Evolutionary conservation across 192 early-diverging fungal species (phyloP), one percentile per base, ranked within the genome.

Genomic region (Coemansia sp.): DNA sequence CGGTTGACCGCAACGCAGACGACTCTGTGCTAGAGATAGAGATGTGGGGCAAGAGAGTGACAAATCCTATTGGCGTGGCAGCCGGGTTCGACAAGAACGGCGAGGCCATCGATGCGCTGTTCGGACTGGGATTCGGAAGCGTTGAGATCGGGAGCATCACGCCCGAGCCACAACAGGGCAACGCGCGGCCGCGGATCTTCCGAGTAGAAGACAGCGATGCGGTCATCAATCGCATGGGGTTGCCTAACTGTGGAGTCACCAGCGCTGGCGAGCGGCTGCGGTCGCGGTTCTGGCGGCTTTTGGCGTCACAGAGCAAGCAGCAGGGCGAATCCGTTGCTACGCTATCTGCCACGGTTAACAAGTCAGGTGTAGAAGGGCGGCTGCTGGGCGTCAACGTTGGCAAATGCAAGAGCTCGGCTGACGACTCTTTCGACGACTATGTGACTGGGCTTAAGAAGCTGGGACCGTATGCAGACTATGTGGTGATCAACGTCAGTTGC

Each of bases 81-180:
- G 95, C 95, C 24, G 95, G 95, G 24, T 97, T 88, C 60, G 95
- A 97, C 75, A 97, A 97, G 83, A 88, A 97, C 76, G 94, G 85
- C 10, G 92, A 95, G 77, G 94, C 91, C 0, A 85, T 95, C 17
- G 95, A 95, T 72, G 80, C 87, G 42, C 72, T 97, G 62, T 89
- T 94, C 66, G 89, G 81, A 40, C 81, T 95, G 66, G 95, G 95
- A 24, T 97, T 95, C 75, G 94, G 93, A 16, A 69, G 86, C 31
- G 94, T 97, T n/a, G 95, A 97, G 75, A 86, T 97, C 24, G 95
- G 95, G 44, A 90, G 88, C 70, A 87, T 97, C 29, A 95, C 94
- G 19, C 95, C 95, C 4, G 64, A 78, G 62, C 88, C 94, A 10
- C 95, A 97, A 85, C 86, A 86, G 6, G 95, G 95, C 27, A 97